Evolutionary conservation across 2,329 filamentous ascomycete species (phyloP), one percentile per base, ranked within the genome.

Genomic region (Parastagonospora nodorum): DNA sequence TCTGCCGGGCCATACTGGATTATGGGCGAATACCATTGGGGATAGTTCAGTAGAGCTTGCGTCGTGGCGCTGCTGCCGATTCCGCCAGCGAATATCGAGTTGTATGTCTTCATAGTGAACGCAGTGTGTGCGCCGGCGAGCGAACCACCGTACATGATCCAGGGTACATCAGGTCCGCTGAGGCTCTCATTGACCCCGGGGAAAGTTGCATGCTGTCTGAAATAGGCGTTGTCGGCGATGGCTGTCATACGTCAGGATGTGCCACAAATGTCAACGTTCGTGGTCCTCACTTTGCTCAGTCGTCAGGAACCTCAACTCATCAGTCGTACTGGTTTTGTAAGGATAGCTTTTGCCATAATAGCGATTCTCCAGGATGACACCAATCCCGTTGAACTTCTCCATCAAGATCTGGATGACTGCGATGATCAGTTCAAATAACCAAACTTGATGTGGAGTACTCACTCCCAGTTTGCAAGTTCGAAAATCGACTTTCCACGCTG

Each of bases 321-420:
- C 80, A 3, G 79, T 81, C 1, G 77, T 78, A 30, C 75, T 78
- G 12, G 72, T 74, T 14, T 77, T 75, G 51, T 76, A 80, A 0
- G 80, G 80, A 49, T 71, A 82, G 53, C 78, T 80, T 27, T 76
- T 46, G 24, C 80, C 80, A 55, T 82, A 82, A 55, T 80, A 80
- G 15, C 79, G 69, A 46, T 82, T 80, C 58, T 82, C 79, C 2
- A 82, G 69, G 50, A 83, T 82, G 3, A 83, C 78, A 8, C 81
- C 81, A 28, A 83, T 64, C 2, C 81, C 81, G 58, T 79, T 77
- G n/a, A 77, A 80, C 5, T 76, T 78, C 61, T 82, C 62, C 78
- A 82, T 82, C 38, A 83, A 60, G 36, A 83, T 81, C 53, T 82
- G 78, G 28, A 83, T 78, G 54, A 82, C 75, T 58, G 60, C 0